Conservation (phyloP, 305 asterid species). For the Euphrasia arctica region DNA sequence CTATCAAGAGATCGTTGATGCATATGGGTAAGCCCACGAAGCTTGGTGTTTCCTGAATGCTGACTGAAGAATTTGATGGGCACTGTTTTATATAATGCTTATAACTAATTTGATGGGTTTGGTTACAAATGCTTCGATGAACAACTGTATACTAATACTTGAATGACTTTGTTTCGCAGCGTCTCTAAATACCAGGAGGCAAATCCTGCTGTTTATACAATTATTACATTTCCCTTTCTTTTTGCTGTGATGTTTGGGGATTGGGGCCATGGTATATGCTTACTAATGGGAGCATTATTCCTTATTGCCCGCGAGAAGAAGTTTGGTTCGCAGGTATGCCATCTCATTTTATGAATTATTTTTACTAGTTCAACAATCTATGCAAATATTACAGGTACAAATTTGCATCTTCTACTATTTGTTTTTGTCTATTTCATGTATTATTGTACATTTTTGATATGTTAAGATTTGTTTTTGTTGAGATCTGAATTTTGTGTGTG, state of each 20-base stretch:
- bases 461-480: conserved; percentile 17
- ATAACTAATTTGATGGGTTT: conserved; percentile 8
- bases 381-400: conserved; percentile 7
- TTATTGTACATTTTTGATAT: not conserved
- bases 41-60: not conserved
- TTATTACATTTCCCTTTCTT: conserved; percentile 94
- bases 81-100: not conserved
- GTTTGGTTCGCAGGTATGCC: conserved; percentile 79
- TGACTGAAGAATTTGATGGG: not conserved
- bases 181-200: conserved; percentile 96
- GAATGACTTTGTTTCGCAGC: conserved; percentile 38
- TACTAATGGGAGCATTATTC: conserved; percentile 78
- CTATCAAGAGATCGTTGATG: conserved; percentile 98
- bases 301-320: conserved; percentile 76
- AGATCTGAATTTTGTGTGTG: conserved; percentile 26
- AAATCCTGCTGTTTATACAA: conserved; percentile 91
- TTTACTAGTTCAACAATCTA: not conserved
- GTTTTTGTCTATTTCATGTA: conserved; percentile 2
- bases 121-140: conserved; percentile 22
- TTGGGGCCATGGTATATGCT: conserved; percentile 99
- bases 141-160: conserved; percentile 29
- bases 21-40: conserved; percentile 78
- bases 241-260: conserved; percentile 99
- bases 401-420: not conserved
- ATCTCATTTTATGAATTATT: conserved; percentile 20